Percentiles rank a stretch among this genome's conserved stretches.
Conservation (phyloP, 1,284 basidiomycete genomes). For the Trametes hirsuta region DNA sequence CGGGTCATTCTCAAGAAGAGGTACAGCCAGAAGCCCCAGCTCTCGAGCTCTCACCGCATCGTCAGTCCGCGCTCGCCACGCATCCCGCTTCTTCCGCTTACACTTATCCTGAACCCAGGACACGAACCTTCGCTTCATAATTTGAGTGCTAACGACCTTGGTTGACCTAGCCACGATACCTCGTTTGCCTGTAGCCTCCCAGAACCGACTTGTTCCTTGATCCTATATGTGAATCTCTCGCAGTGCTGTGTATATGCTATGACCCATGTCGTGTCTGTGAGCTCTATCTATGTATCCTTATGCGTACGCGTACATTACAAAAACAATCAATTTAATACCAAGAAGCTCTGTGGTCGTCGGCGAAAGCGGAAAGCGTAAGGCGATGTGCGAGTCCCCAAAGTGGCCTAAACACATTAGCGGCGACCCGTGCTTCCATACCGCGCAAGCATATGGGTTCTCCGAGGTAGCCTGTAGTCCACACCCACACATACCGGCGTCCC, state of each 20-base stretch:
- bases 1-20: constrained; percentile 63
- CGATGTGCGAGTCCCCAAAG: too few relatives aligned
- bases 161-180: not conserved
- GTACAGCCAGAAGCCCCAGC: constrained; percentile 82
- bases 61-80: constrained; percentile 39
- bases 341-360: not conserved
- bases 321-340: constrained; percentile 1
- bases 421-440: too few relatives aligned
- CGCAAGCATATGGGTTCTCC: too few relatives aligned
- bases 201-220: not conserved
- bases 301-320: constrained; percentile 6
- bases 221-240: not conserved
- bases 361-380: too few relatives aligned
- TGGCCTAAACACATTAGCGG: too few relatives aligned
- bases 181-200: not conserved
- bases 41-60: constrained; percentile 74
- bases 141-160: constrained; percentile 24
- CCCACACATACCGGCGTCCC: too few relatives aligned
- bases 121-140: constrained; percentile 38
- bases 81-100: not conserved
- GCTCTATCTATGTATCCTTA: not conserved
- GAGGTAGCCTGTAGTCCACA: too few relatives aligned
- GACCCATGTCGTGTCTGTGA: not conserved
- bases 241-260: not conserved
- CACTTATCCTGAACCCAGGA: constrained; percentile 33